Evolutionary conservation across 208 protist species (phyloP), one percentile per base, ranked within the genome.

Genomic region (Tritrichomonas musculus): DNA sequence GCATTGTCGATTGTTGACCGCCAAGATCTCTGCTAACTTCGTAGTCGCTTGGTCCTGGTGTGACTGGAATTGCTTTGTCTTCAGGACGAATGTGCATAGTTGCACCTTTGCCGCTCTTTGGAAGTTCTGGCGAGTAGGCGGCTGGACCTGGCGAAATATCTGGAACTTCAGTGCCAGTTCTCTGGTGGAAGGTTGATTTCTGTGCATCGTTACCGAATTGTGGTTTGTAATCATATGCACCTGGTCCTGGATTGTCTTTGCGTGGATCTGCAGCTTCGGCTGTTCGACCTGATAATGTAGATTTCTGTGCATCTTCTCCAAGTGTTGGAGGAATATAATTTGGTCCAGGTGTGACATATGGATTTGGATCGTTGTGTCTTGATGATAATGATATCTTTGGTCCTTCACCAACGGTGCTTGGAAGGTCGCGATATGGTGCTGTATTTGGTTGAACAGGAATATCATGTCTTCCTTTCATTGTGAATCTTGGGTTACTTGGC

Each of bases 21-120:
- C 36, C 69, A 11, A 47, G 41, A 82, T 82, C 41, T 20, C 5
- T 20, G 11, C 39, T 20, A 8, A 47, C 41, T 3, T 20, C 73
- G 50, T 82, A 82, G 30, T 82, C 73, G n/a, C 41, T 50, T 50
- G 73, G 73, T 47, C 73, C 73, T 20, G 73, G 73, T 47, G 73
- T 82, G 25, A 82, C 73, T 53, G 73, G 14, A 82, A 82, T 82
- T n/a, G 47, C 73, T 5, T 30, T 3, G 11, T 82, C 73, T 20
- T 30, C 20, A n/a, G 73, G 73, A n/a, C 73, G 73, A 53, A 82
- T 82, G 30, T 82, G 73, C 73, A 82, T 82, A 8, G 73, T 53
- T 25, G 41, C 41, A 14, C 69, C 69, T 75, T 75, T 27, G 14
- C 69, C 69, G 1, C 44, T 75, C n/a, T 4, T 75, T 5, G 9